Evolutionary conservation across 495 filamentous ascomycete genomes (phyloP).

Genomic region (Extremus antarcticus): DNA sequence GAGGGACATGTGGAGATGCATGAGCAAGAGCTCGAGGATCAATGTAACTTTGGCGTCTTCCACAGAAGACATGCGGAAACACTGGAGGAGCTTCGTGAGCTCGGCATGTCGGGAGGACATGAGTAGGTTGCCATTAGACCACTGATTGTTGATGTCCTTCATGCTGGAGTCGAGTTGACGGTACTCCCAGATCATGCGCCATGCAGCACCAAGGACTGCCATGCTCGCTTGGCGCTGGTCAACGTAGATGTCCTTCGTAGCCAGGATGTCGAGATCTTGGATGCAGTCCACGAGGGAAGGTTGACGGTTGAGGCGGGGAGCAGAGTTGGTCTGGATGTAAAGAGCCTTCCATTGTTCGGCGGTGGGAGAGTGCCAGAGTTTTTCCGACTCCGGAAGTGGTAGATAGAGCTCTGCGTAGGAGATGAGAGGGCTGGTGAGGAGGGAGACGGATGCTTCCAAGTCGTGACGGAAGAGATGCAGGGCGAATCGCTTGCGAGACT

Average conservation of each 20-base stretch:
- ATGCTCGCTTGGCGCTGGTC: slow-evolving; percentile 42
- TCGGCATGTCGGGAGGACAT: slow-evolving; percentile 44
- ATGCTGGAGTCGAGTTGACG: slow-evolving; percentile 43
- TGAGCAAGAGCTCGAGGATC: slow-evolving; percentile 44
- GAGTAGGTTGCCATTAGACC: slow-evolving; percentile 35
- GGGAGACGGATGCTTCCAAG: slow-evolving; percentile 45
- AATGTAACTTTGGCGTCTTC: slow-evolving; percentile 33
- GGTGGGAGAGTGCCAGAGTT: slow-evolving; percentile 46
- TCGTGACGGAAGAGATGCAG: slow-evolving; percentile 49
- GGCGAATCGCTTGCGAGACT: slow-evolving; percentile 36
- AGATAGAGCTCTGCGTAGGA: slow-evolving; percentile 55
- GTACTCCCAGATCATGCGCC: slow-evolving; percentile 49
- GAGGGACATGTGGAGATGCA: slow-evolving; percentile 50
- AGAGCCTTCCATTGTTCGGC: slow-evolving; percentile 47
- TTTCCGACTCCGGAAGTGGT: slow-evolving; percentile 43
- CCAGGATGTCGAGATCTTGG: slow-evolving; percentile 40
- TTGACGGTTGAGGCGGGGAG: slow-evolving; percentile 18
- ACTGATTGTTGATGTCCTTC: slow-evolving; percentile 30
- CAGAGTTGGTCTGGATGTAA: slow-evolving; percentile 27
- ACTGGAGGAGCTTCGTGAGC: slow-evolving; percentile 35
- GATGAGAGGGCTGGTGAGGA: slow-evolving; percentile 46
- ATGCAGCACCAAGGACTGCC: slow-evolving; percentile 46
- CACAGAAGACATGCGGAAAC: slow-evolving; percentile 35
- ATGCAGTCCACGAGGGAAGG: slow-evolving; percentile 40
- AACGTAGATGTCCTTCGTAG: slow-evolving; percentile 31